Evolutionary conservation across 345 rosid genomes (phyloP).

Genomic region (Toxicodendron radicans): DNA sequence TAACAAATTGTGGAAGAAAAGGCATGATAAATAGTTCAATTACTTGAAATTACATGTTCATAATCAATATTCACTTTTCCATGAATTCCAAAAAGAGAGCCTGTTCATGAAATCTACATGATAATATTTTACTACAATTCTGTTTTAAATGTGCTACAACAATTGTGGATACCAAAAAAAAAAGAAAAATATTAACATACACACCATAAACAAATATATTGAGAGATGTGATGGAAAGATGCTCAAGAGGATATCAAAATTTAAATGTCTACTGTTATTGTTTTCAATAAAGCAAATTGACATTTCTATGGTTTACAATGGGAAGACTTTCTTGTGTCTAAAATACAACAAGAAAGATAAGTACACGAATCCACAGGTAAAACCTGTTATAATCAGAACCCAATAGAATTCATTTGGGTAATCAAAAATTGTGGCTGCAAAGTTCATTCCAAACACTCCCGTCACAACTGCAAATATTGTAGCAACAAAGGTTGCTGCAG

Average conservation of each 20-base stretch:
- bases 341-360: slow-evolving; percentile 68
- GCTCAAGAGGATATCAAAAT: neutral
- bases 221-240: neutral
- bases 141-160: too few relatives aligned
- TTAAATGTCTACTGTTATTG: neutral
- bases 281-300: slow-evolving; percentile 7
- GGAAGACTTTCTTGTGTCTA: slow-evolving; percentile 81
- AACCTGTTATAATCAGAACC: slow-evolving; percentile 70
- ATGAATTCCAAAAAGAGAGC: too few relatives aligned
- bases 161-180: too few relatives aligned
- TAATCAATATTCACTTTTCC: too few relatives aligned
- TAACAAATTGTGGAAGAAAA: too few relatives aligned
- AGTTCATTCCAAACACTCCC: slow-evolving; percentile 89
- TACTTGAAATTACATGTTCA: too few relatives aligned
- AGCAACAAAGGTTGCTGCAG: slow-evolving; percentile 89
- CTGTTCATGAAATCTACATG: too few relatives aligned
- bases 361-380: slow-evolving; percentile 54
- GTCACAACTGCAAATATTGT: slow-evolving; percentile 85
- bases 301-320: slow-evolving; percentile 37
- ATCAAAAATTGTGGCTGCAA: slow-evolving; percentile 64
- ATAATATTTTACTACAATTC: too few relatives aligned
- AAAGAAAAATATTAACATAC: too few relatives aligned
- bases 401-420: slow-evolving; percentile 62
- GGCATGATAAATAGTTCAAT: too few relatives aligned
- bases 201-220: too few relatives aligned